Conservation (phyloP, 768 basidiomycete species). For the Leccinum broughii region DNA sequence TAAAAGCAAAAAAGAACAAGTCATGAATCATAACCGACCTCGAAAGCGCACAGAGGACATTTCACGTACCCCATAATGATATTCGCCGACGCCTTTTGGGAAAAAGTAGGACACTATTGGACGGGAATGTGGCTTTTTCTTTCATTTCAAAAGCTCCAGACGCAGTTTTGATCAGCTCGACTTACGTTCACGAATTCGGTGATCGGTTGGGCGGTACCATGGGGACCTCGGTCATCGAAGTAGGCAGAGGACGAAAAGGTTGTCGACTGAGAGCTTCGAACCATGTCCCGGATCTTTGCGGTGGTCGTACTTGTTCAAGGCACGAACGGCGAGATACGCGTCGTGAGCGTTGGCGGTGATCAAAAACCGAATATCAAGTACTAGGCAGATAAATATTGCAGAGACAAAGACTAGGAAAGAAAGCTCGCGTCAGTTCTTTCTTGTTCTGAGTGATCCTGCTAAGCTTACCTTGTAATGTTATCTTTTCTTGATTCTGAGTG, state of each 20-base stretch:
- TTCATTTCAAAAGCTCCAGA: conserved; percentile 21
- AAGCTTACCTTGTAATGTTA: not conserved
- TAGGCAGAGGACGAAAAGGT: conserved; percentile 76
- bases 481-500: not conserved
- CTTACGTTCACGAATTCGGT: conserved; percentile 77
- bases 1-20: conserved; percentile 31
- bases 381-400: not conserved
- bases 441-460: not conserved
- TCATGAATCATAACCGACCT: conserved; percentile 4
- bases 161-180: conserved; percentile 8
- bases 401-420: not conserved
- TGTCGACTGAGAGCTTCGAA: conserved; percentile 38
- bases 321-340: not conserved
- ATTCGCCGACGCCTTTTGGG: conserved; percentile 89
- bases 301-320: not conserved
- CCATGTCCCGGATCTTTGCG: conserved; percentile 27
- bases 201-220: conserved; percentile 76
- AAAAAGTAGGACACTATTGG: conserved; percentile 97
- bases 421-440: not conserved
- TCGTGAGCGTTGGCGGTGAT: not conserved
- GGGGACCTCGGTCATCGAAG: conserved; percentile 71
- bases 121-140: conserved; percentile 38
- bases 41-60: not conserved
- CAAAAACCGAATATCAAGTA: not conserved
- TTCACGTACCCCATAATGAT: conserved; percentile 88